A percentile compares a stretch with the other conserved stretches of the same genome.
These are phyloP conservation scores for Polyporus arcularius DNA, from an alignment of 768 basidiomycete species.

Conservation along the genomic window DNA sequence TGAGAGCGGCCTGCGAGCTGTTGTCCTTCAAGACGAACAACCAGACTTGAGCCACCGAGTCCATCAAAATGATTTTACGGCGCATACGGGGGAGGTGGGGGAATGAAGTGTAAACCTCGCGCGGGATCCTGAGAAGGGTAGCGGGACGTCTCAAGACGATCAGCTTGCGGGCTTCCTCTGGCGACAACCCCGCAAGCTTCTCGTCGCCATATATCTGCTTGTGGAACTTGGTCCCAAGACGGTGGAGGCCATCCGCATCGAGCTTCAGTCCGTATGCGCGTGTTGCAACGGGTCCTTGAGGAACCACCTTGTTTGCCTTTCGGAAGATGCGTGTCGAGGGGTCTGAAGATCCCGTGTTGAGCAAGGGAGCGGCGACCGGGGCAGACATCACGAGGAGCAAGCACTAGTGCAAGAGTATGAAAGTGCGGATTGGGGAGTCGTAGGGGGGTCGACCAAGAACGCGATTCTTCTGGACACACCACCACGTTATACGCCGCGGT, in stretches of 20 bases:
- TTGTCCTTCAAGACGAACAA: background rate
- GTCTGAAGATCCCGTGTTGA: no score
- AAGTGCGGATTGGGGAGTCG: no score
- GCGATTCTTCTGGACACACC: no score
- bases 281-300: background rate
- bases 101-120: background rate
- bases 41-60: background rate
- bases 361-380: no score
- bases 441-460: no score
- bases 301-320: no score
- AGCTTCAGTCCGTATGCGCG: background rate
- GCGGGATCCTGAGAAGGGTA: background rate
- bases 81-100: background rate
- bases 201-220: background rate
- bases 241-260: background rate
- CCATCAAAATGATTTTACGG: background rate
- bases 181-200: background rate
- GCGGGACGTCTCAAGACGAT: background rate
- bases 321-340: no score
- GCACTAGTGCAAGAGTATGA: no score
- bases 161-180: background rate
- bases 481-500: no score
- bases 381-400: no score
- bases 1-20: background rate
- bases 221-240: background rate